Base-by-base conservation (phyloP, 2,329 filamentous ascomycete species). In the Fusarium stilboides region DNA sequence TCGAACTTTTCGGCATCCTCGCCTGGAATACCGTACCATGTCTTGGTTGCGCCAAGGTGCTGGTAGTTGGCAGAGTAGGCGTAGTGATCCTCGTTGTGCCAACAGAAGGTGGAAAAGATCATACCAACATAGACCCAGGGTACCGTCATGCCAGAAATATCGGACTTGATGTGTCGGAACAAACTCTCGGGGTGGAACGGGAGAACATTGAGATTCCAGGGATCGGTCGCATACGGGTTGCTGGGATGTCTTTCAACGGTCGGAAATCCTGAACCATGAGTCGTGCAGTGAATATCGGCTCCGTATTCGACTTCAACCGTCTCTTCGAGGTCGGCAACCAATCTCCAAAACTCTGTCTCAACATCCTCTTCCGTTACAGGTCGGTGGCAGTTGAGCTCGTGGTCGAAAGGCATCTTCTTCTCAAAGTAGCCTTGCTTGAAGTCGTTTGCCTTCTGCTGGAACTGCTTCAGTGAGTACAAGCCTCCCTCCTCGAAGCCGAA, bases 81-180 rank as follows among this genome's bases (percentile, higher is more conserved):
- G 77, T 97, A 98, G 77, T 99, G 96, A 75, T 99, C 96, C 76
- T 99, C 96, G 69, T 97, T 98, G 78, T 99, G 96, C 96, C 96
- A 99, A 80, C 96, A 99, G 77, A 99, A 99, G 0, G 96, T 98
- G 0, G 96, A 99, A 78, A 99, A 99, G 39, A 97, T 97, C 96
- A 99, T 99, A 65, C 96, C 96, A 6, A 99, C 96, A 77, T 99
- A 99, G 5, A 99, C 89, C 96, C 96, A 99, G 1, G 96, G 96
- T 9, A 99, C 95, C 0, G 96, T 99, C 96, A 99, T 99, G 37
- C 96, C 96, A 3, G 96, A 98, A 54, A 99, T 97, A 76, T 99
- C 96, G 0, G 95, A 94, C 79, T 98, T 98, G 84, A 99, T 98
- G 74, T 99, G 93, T 49, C 95, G 89, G 83, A 99, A 99, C 1